Base-by-base conservation (phyloP, 352 stramenopile genomes). In the Phytopythium delawarense region DNA sequence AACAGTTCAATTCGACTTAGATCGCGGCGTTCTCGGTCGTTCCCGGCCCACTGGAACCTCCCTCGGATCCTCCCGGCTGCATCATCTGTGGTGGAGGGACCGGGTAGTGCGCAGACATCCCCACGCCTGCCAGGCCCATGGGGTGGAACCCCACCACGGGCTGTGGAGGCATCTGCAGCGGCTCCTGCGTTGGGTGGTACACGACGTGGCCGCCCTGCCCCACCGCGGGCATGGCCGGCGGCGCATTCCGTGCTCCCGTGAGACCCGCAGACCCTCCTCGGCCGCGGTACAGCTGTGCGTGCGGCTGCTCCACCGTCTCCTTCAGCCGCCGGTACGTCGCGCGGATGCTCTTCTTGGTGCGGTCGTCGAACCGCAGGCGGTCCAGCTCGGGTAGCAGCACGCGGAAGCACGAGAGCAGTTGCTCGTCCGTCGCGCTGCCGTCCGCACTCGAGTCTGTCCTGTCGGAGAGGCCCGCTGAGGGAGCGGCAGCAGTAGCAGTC, bases 291-390 rank as follows among this genome's bases (percentile, higher is more conserved):
- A 54, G 18, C 16, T 28, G 21, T 8, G 25, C 21, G 48, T 54
- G 66, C 44, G 53, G 65, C 57, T 79, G 72, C 25, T 79, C 72
- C 15, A 44, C 64, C 25, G 72, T 64, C 61, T 84, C 74, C 51
- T 81, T 85, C 6, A 85, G 67, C 45, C 73, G 74, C 8, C 76
- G 76, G 61, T 82, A 85, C 35, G 71, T 78, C 6, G 59, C 39
- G n/a, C 76, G 76, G 57, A 85, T 85, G 46, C 76, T 84, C 53
- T 76, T 82, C 67, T 84, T 84, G 25, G 76, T 77, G 63, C 81
- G 76, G 40, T 84, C 76, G 35, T 84, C 76, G 49, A 84, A 84
- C 21, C 76, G 71, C 35, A 84, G 64, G 61, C 76, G 73, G 59
- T 84, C 76, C 42, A 84, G 62, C 50, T 84, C 76, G 4, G 73